These are phyloP conservation scores for Colletotrichum chlorophyti DNA, from an alignment of 2,329 filamentous ascomycete species.

Conservation along the genomic window DNA sequence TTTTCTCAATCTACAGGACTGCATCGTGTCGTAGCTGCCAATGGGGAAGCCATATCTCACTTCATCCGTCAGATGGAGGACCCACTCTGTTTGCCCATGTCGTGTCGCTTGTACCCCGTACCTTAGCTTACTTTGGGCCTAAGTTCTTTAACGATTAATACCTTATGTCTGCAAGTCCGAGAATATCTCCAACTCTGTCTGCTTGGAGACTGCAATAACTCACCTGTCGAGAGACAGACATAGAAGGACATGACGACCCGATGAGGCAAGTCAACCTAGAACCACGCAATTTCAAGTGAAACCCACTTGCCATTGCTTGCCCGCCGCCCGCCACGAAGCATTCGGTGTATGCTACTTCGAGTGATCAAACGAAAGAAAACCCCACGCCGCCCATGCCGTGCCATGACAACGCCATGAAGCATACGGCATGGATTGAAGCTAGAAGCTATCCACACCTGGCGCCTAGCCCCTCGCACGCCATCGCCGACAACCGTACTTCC, in stretches of 20 bases:
- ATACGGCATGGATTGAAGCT: background rate
- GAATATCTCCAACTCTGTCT: background rate
- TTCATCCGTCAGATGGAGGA: background rate
- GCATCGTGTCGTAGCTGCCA: background rate
- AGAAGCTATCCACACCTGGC: background rate
- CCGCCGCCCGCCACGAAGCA: background rate
- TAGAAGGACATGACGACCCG: background rate
- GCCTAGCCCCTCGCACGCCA: constrained; percentile 22
- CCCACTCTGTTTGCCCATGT: background rate
- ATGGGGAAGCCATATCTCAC: background rate
- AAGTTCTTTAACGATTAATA: background rate
- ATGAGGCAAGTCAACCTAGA: background rate
- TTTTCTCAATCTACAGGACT: no score
- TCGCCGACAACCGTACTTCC: constrained; percentile 26
- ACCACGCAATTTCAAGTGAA: background rate
- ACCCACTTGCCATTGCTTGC: background rate
- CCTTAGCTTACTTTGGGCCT: background rate
- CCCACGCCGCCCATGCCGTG: constrained; percentile 8
- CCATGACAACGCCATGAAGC: background rate
- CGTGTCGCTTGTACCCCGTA: no score
- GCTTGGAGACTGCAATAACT: no score
- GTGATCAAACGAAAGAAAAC: background rate
- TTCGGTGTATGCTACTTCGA: background rate
- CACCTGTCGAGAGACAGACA: background rate
- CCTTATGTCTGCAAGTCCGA: background rate